phyloP scores from a whole-genome alignment of 306 rosid species.

The Ormosia semicastrata region DNA sequence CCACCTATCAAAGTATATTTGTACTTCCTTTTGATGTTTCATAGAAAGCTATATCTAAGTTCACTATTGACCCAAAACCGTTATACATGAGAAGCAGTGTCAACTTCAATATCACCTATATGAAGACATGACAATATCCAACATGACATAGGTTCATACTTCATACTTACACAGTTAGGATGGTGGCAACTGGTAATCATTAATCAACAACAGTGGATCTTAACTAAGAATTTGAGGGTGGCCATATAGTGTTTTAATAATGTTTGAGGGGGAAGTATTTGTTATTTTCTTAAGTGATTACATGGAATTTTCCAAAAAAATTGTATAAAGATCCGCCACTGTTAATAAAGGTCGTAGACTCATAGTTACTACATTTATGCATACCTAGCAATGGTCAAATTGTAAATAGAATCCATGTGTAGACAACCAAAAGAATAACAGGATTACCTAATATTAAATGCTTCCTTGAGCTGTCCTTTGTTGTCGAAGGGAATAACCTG shows the following conservation, averaged over 20 bases:
- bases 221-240: too few species aligned
- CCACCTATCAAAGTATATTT: background rate
- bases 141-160: constrained; percentile 3
- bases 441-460: constrained; percentile 88
- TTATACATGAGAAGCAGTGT: background rate
- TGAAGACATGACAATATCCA: background rate
- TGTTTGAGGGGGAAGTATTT: too few species aligned
- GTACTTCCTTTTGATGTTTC: background rate
- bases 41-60: background rate
- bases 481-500: constrained; percentile 98
- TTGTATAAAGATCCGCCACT: too few species aligned
- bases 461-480: constrained; percentile 97
- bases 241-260: too few species aligned
- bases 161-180: background rate
- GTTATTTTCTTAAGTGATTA: too few species aligned
- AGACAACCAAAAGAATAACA: constrained; percentile 3
- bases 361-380: background rate
- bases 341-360: background rate
- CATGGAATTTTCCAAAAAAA: too few species aligned
- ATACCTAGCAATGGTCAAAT: background rate
- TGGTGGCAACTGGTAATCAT: background rate
- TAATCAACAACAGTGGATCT: background rate
- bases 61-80: background rate
- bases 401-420: constrained; percentile 2
- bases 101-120: background rate